Percentiles rank a stretch among this genome's conserved stretches.
These are phyloP conservation scores for Pythium utonaiense DNA, from an alignment of 352 stramenopile genomes.

Conservation along the genomic window DNA sequence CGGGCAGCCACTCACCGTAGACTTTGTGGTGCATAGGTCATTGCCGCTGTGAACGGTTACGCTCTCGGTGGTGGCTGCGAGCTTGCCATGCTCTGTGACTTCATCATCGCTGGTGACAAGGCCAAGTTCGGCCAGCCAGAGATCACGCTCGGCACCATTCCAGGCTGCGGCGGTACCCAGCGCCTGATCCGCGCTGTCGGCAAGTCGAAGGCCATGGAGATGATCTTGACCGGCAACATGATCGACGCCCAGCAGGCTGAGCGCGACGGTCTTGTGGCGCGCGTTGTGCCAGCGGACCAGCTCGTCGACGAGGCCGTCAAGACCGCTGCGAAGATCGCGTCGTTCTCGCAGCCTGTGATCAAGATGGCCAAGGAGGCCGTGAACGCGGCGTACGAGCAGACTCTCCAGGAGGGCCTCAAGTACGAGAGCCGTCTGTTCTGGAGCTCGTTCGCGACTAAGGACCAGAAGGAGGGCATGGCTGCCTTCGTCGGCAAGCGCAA, in stretches of 20 bases:
- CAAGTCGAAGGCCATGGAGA: constrained; percentile 99
- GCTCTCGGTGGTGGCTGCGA: constrained; percentile 97
- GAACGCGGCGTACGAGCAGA: constrained; percentile 92
- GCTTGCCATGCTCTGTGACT: constrained; percentile 99
- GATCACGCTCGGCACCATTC: constrained; percentile 98
- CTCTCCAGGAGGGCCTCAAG: constrained; percentile 92
- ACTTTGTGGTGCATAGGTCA: constrained; percentile 52
- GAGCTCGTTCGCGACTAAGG: constrained; percentile 95
- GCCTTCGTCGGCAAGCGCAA: constrained; percentile 98
- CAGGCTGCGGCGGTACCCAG: constrained; percentile 96
- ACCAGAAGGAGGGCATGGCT: constrained; percentile 95
- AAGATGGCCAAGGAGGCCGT: constrained; percentile 97
- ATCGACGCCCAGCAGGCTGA: constrained; percentile 95
- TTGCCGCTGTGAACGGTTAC: constrained; percentile 98
- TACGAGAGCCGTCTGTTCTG: constrained; percentile 98
- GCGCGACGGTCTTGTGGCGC: constrained; percentile 91
- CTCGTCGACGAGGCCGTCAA: constrained; percentile 95
- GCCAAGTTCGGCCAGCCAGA: constrained; percentile 99
- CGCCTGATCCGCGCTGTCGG: constrained; percentile 95
- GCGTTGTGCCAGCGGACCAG: constrained; percentile 90
- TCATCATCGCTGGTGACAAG: constrained; percentile 95
- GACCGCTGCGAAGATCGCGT: constrained; percentile 95
- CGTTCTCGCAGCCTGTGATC: constrained; percentile 93
- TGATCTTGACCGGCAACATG: constrained; percentile 97
- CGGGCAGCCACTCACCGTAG: not conserved